phyloP scores from a whole-genome alignment of 257 asterid species.

The Gentiana dahurica region DNA sequence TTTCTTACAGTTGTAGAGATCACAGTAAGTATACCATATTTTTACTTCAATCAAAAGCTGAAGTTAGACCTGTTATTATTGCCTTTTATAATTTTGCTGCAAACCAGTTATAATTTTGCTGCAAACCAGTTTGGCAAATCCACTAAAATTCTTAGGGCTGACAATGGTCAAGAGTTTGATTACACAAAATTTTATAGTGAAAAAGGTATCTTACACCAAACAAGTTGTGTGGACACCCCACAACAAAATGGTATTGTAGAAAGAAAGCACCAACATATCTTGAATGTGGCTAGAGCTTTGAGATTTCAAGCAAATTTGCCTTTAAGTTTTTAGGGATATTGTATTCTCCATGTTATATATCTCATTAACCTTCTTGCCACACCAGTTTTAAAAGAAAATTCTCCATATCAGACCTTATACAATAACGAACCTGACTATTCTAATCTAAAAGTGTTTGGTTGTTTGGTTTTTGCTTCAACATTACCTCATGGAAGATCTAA shows the following conservation, averaged over 20 bases:
- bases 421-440: neutral
- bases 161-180: neutral
- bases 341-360: neutral
- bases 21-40: neutral
- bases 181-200: neutral
- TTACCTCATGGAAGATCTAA: no score
- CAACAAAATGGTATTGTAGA: slow-evolving; percentile 1
- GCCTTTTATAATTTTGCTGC: neutral
- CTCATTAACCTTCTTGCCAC: neutral
- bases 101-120: neutral
- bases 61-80: neutral
- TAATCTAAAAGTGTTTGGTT: neutral
- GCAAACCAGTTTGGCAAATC: neutral
- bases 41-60: neutral
- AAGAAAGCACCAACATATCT: neutral
- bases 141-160: neutral
- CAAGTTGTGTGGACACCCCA: neutral
- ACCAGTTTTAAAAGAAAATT: neutral
- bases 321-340: neutral
- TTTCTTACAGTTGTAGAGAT: neutral
- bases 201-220: neutral
- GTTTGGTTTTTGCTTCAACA: neutral
- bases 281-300: neutral
- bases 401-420: neutral
- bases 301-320: neutral